Evolutionary conservation across 1,284 basidiomycete genomes (phyloP), one percentile per base, ranked within the genome.

Genomic region (Coniferiporia weirii): DNA sequence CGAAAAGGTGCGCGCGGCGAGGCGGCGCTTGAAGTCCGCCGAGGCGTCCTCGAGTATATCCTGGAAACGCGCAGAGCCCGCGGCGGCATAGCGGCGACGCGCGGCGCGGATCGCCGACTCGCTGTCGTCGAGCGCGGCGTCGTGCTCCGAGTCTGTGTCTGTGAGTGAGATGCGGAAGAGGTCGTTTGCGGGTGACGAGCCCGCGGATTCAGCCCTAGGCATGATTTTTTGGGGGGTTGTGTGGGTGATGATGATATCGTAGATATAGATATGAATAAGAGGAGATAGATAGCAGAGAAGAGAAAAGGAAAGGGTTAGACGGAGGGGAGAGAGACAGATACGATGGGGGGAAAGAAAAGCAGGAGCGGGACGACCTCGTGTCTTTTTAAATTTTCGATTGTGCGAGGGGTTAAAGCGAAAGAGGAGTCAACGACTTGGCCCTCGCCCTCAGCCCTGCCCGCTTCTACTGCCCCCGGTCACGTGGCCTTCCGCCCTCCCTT

Each of bases 181-280:
- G 56, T 61, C 60, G 57, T 59, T 59, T 13, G 60, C 55, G 32
- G 60, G 60, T 12, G 54, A 56, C 12, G 59, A 53, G 54, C 19
- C 36, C 19, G 54, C 22, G 7, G 17, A 19, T 43, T 43, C 40
- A 13, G 10, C 40, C n/a, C 40, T 12, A 43, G 10, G 40, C 10
- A 43, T 13, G 10, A 13, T 43, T 43, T 43, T 43, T 43, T 43
- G 10, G 40, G 40, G 40, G 40, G 40, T 2, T 43, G 36, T n/a
- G 22, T 32, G 48, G 22, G 20, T 22, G 48, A 17, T n/a, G 17
- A 22, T 9, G 22, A 27, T 35, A 10, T 20, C 50, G 50, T 32
- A 35, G 27, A 52, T 20, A 52, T 52, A 43, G 40, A n/a, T 13
- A 43, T 43, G n/a, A 43, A n/a, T 10, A 48, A 48, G 17, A 48